Conservation (phyloP, 1,284 basidiomycete species). For the Fomitiporia mediterranea region DNA sequence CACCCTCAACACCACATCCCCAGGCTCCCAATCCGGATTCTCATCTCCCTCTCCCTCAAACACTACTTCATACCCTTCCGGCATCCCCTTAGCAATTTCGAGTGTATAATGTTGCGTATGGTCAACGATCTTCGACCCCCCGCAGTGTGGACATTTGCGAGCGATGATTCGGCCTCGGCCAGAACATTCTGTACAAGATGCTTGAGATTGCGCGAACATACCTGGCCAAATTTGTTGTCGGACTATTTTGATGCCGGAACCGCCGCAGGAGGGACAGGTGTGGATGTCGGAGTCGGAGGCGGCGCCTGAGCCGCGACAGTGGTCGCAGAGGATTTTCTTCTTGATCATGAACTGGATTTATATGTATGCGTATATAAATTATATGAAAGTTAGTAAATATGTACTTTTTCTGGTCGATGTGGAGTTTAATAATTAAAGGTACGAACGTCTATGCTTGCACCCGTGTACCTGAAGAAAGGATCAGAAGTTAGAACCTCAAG, state of each 20-base stretch:
- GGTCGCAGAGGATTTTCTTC: constrained; percentile 86
- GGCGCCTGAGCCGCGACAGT: constrained; percentile 89
- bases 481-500: constrained; percentile 14
- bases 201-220: constrained; percentile 84
- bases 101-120: constrained; percentile 79
- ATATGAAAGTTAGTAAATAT: not conserved
- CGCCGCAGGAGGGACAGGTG: constrained; percentile 73
- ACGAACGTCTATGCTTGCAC: constrained; percentile 76
- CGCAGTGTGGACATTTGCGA: constrained; percentile 75
- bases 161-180: constrained; percentile 80
- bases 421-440: not conserved
- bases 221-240: constrained; percentile 95
- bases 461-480: constrained; percentile 53
- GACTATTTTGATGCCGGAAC: constrained; percentile 79
- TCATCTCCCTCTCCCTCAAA: constrained; percentile 95
- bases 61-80: constrained; percentile 86
- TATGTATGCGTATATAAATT: not conserved
- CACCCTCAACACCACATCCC: constrained; percentile 84
- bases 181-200: constrained; percentile 69
- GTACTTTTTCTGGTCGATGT: too few species aligned
- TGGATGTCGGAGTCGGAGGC: constrained; percentile 84
- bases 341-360: constrained; percentile 76
- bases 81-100: constrained; percentile 82
- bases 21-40: constrained; percentile 87
- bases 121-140: constrained; percentile 78